Base-by-base conservation (phyloP, 2,329 filamentous ascomycete species). In the Teratosphaeria zuluensis region DNA sequence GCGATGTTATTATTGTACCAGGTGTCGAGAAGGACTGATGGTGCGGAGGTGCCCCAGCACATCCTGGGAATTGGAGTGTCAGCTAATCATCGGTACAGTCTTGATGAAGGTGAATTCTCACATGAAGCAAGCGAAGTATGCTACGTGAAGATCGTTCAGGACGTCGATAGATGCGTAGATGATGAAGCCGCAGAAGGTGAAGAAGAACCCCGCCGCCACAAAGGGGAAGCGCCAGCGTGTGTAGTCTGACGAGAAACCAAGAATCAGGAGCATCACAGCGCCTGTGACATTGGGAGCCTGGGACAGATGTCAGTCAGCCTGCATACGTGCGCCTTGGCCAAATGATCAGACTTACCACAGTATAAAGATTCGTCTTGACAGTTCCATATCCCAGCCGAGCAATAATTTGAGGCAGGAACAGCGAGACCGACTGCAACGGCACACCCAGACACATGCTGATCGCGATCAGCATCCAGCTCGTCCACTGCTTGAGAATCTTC, bases 1-100 rank as follows among this genome's bases (percentile, higher is more conserved):
- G 88, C 87, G 58, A 90, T 82, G 69, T 92, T 92, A 77, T 92
- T 92, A 75, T 89, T 92, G 74, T 90, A 91, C 85, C 56, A 53
- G 5, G 33, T 54, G 64, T 84, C 75, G 16, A 86, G 76, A 12
- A 92, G 77, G 8, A 91, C 87, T 0, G 84, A 88, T 0, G 89
- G 88, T 0, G 88, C 87, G 0, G 84, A 86, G 0, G 87, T 90
- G 16, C 88, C 88, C 70, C 35, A 52, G 51, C 21, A 28, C 51
- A 52, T 52, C 35, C 35, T 42, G 35, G 2, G 35, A 42, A n/a
- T 5, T 42, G 1, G n/a, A 42, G 7, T 42, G 35, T 42, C n/a
- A 42, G 35, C 35, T 42, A 16, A 1, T 5, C 35, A 42, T 42
- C n/a, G 35, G 4, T 16, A 16, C 14, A 16, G 14, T 42, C 35